Base-by-base conservation (phyloP, 176 grass and related monocot genomes). In the Oryza meridionalis region DNA sequence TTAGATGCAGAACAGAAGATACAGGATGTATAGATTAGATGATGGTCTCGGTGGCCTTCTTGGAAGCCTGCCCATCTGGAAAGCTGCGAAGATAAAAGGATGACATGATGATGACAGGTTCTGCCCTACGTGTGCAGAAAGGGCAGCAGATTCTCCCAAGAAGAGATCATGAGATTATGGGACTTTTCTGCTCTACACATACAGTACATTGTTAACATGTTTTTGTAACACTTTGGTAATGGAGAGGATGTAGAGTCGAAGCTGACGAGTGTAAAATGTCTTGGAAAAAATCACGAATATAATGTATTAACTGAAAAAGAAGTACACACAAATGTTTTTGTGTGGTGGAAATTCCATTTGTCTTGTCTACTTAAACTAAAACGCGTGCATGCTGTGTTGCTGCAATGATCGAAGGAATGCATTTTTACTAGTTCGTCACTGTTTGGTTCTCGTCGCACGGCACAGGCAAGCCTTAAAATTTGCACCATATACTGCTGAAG, bases 11-110 rank as follows among this genome's bases (percentile, higher is more conserved):
- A 24, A 78, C 53, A 71, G 81, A 76, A 76, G 67, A 85, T 88
- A 90, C 77, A 90, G 67, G 77, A 79, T 97, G 89, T 94, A 94
- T 76, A 97, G 94, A 89, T 88, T 51, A 68, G 77, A 65, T 89
- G 47, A 69, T 84, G 24, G 26, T 81, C 83, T 86, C 35, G 77
- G 29, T 65, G 70, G 24, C 82, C 81, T 77, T 85, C 55, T 15
- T 49, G 65, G 76, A 84, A 79, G 76, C 51, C 25, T 70, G 45
- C 71, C 15, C 69, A 73, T 83, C 80, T 71, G 63, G 70, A 84
- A 80, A 86, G 84, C 70, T 67, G 70, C 53, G 70, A 58, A 44
- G 44, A 74, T 63, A 35, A 82, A 76, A 83, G 62, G 33, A 72
- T 71, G 26, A 72, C 68, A 84, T 69, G 38, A 37, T 69, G 38